These are phyloP conservation scores for Penicillium sclerotiorum DNA, from an alignment of 2,329 filamentous ascomycete genomes.

Conservation along the genomic window DNA sequence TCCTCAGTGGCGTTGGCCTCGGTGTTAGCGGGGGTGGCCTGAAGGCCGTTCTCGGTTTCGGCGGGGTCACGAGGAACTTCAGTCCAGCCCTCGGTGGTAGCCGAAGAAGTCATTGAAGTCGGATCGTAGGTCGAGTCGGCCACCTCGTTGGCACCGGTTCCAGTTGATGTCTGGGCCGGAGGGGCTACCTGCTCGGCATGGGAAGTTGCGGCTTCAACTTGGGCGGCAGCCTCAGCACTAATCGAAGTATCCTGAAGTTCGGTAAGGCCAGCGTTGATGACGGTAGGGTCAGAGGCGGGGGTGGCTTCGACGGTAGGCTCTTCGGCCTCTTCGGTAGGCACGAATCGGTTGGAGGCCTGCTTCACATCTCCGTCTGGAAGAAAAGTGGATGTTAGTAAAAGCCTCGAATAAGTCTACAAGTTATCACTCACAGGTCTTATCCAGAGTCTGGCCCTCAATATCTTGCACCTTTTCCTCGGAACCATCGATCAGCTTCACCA, in stretches of 20 bases:
- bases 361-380: constrained; percentile 56
- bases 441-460: constrained; percentile 57
- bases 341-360: constrained; percentile 50
- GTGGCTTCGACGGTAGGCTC: constrained; percentile 43
- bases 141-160: constrained; percentile 47
- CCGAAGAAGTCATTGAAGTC: constrained; percentile 51
- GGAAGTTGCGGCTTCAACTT: constrained; percentile 8
- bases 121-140: constrained; percentile 61
- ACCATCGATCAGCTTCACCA: constrained; percentile 64
- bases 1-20: constrained; percentile 60
- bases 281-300: constrained; percentile 58
- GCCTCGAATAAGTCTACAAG: not conserved
- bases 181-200: constrained; percentile 29
- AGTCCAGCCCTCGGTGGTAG: constrained; percentile 69
- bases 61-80: constrained; percentile 71
- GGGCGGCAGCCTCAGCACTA: constrained; percentile 58
- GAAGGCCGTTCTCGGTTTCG: constrained; percentile 70
- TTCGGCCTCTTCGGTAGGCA: constrained; percentile 28
- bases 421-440: constrained; percentile 58
- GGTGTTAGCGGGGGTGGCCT: constrained; percentile 61
- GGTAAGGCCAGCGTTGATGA: constrained; percentile 62
- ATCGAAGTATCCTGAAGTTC: constrained; percentile 57
- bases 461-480: constrained; percentile 60
- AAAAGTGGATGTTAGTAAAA: constrained; percentile 10
- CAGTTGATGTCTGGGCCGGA: constrained; percentile 45